Percentiles rank a stretch among this genome's conserved stretches.
phyloP scores from a whole-genome alignment of 1,284 basidiomycete species.

The Meripilus lineatus region DNA sequence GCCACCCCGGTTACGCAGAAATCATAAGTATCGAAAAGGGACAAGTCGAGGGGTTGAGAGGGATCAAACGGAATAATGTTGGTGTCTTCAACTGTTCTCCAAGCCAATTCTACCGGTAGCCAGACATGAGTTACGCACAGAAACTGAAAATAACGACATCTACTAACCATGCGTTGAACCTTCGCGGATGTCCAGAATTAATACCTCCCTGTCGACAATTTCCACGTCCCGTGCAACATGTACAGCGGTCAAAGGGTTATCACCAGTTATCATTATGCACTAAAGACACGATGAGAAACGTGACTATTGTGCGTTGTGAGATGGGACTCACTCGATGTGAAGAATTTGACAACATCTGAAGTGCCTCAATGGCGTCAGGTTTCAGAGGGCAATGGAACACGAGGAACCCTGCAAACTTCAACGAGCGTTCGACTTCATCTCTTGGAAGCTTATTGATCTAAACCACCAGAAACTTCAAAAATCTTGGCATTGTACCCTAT shows the following conservation, averaged over 20 bases:
- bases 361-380: slow-evolving; percentile 80
- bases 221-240: slow-evolving; percentile 94
- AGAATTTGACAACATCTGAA: slow-evolving; percentile 91
- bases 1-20: slow-evolving; percentile 93
- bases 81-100: slow-evolving; percentile 88
- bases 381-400: slow-evolving; percentile 97
- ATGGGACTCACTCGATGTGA: slow-evolving; percentile 77
- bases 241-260: slow-evolving; percentile 92
- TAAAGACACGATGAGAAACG: slow-evolving; percentile 24
- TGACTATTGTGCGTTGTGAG: not conserved
- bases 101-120: slow-evolving; percentile 77
- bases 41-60: slow-evolving; percentile 66
- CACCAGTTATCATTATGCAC: slow-evolving; percentile 98
- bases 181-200: slow-evolving; percentile 88
- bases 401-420: slow-evolving; percentile 87
- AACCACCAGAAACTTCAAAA: slow-evolving; percentile 3
- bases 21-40: slow-evolving; percentile 82
- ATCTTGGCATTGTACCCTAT: not conserved
- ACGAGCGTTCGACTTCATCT: slow-evolving; percentile 71
- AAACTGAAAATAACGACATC: not conserved
- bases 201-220: slow-evolving; percentile 89
- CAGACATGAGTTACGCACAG: not conserved
- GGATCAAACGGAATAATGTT: slow-evolving; percentile 84
- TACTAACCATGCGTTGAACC: slow-evolving; percentile 64
- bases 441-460: slow-evolving; percentile 84